Base-by-base conservation (phyloP, 2,329 filamentous ascomycete species). In the Verticillium tricorpus region DNA sequence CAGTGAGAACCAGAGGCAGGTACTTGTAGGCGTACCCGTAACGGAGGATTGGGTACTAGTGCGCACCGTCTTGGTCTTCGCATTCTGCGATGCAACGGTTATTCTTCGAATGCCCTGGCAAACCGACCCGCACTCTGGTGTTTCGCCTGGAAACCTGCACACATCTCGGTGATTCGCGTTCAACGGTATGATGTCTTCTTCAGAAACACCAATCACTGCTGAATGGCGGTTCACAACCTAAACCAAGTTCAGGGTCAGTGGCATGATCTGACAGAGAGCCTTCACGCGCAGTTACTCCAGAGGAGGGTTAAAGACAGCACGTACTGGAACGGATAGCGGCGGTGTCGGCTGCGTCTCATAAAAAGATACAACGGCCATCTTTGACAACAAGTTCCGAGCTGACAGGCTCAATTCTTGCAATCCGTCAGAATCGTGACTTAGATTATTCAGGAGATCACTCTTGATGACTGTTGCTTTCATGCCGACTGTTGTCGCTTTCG, bases 171-270 rank as follows among this genome's bases (percentile, higher is more conserved):
- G 68, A 56, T 71, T 64, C 55, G 66, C 69, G 57, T 67, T 67
- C 25, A 72, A 64, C 2, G 64, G 63, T 52, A 64, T 65, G 11
- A 63, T 11, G 14, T 67, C 65, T 59, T 70, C 69, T 60, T 64
- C 66, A 19, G 59, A 57, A 61, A 66, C 39, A 54, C 62, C 69
- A 60, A 65, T 61, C 59, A 62, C 57, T 19, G 70, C 64, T 35
- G 71, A 73, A 54, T 64, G 59, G 31, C 61, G 60, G n/a, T 71
- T 65, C 12, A 73, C 71, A 39, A 73, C 61, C 70, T 73, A 40
- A 19, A 35, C n/a, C 32, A 12, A 35, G 32, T 12, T 12, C 32
- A 35, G 32, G 4, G 32, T 35, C 32, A 35, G 32, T 35, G 32
- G 32, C 32, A 35, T 35, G 32, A 12, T 35, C 32, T 35, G 32